phyloP scores from a whole-genome alignment of 2,329 filamentous ascomycete genomes.

The Pseudogymnoascus sp. region DNA sequence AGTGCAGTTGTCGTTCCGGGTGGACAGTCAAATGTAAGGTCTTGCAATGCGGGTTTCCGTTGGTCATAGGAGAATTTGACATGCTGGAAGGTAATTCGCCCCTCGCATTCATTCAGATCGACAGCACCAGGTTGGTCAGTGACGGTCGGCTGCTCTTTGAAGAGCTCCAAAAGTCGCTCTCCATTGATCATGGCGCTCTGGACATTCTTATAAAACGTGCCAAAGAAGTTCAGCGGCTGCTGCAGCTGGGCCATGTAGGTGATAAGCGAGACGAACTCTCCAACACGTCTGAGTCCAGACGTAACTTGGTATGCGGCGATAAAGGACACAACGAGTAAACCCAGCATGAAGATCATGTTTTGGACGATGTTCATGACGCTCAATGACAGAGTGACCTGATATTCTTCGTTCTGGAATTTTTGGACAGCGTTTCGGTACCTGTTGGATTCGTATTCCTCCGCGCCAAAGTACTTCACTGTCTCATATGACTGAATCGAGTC shows the following conservation, averaged over 20 bases:
- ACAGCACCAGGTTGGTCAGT: slow-evolving; percentile 63
- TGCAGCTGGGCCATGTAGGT: slow-evolving; percentile 76
- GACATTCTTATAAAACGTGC: slow-evolving; percentile 91
- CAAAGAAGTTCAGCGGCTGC: slow-evolving; percentile 77
- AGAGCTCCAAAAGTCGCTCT: slow-evolving; percentile 87
- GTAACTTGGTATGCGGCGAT: slow-evolving; percentile 72
- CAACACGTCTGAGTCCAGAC: slow-evolving; percentile 55
- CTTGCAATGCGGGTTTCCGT: slow-evolving; percentile 75
- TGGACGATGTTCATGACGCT: slow-evolving; percentile 76
- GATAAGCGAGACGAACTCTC: slow-evolving; percentile 65
- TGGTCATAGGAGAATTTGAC: slow-evolving; percentile 87
- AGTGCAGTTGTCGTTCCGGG: slow-evolving; percentile 93
- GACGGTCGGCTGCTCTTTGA: slow-evolving; percentile 92
- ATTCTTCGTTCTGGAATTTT: slow-evolving; percentile 66
- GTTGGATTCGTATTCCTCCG: slow-evolving; percentile 69
- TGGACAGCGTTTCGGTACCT: slow-evolving; percentile 64
- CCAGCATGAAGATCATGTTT: slow-evolving; percentile 71
- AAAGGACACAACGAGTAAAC: slow-evolving; percentile 63
- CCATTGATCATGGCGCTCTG: slow-evolving; percentile 97
- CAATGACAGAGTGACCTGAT: slow-evolving; percentile 67
- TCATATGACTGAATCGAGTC: slow-evolving; percentile 99
- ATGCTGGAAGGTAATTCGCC: slow-evolving; percentile 78
- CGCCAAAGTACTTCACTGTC: slow-evolving; percentile 86
- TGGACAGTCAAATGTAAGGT: slow-evolving; percentile 74
- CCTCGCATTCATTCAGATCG: slow-evolving; percentile 60